phyloP scores from a whole-genome alignment of 1,284 basidiomycete species.

The Cutaneotrichosporon cavernicola region DNA sequence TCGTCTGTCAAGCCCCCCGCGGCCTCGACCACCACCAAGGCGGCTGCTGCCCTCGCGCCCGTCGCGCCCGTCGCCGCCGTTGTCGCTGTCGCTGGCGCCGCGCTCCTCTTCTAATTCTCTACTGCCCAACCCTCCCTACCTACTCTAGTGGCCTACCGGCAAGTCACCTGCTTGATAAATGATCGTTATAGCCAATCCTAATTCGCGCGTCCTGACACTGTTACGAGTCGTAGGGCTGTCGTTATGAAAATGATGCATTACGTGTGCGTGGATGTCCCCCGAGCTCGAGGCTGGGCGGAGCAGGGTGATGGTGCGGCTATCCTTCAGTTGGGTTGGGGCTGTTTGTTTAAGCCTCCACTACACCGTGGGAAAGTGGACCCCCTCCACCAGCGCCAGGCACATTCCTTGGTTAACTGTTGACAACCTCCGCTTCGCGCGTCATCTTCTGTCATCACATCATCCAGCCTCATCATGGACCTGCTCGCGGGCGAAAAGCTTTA shows the following conservation, averaged over 20 bases:
- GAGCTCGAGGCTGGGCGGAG: too few species aligned
- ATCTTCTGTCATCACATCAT: constrained; percentile 1
- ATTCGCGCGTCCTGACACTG: constrained; percentile 6
- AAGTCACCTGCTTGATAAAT: background rate
- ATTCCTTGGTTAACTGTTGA: background rate
- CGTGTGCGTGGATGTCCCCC: background rate
- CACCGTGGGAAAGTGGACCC: constrained; percentile 12
- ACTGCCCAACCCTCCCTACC: background rate
- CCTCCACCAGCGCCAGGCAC: constrained; percentile 8
- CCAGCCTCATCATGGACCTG: background rate
- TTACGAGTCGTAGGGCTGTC: constrained; percentile 4
- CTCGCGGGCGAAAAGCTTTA: constrained; percentile 13
- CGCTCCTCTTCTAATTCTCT: constrained; percentile 38
- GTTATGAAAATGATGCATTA: constrained; percentile 6
- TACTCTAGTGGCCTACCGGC: background rate
- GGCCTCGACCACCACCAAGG: constrained; percentile 16
- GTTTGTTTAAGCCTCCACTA: too few species aligned
- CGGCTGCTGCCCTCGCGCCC: constrained; percentile 25
- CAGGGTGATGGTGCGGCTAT: background rate
- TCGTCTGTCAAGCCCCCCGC: constrained; percentile 27
- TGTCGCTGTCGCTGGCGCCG: constrained; percentile 38
- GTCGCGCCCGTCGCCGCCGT: constrained; percentile 33
- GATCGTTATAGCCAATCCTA: constrained; percentile 2
- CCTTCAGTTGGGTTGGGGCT: background rate
- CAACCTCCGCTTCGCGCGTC: background rate